Evolutionary conservation across 2,329 filamentous ascomycete genomes (phyloP), one percentile per base, ranked within the genome.

Genomic region (Ophiostoma australiae): DNA sequence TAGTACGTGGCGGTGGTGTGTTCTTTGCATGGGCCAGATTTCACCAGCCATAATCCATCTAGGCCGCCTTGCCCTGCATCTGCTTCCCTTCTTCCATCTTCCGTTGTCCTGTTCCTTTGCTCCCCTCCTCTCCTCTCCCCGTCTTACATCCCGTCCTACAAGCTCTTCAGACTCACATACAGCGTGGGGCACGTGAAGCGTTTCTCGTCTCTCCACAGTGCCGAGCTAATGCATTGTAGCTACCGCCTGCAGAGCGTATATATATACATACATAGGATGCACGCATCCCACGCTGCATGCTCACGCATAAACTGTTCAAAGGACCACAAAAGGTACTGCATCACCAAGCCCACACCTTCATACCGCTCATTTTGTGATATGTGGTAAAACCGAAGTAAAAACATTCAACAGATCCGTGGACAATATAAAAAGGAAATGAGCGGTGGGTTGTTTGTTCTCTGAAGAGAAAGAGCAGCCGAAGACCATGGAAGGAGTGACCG

Each of bases 1-100:
- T 41, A 31, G n/a, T 63, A 63, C 58, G 63, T 39, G 63, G 63
- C 63, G 33, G 63, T 66, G 63, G 63, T 66, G n/a, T 66, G 63
- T 23, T 41, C 63, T 39, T 20, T 66, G 63, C 63, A 66, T 66
- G 37, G 37, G 37, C 17, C 44, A 48, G 10, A 15, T 33, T 20
- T 11, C 23, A 33, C 33, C 17, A 23, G 31, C 61, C 8, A 35
- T 58, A 23, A 10, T 13, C 27, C 52, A 23, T 58, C 23, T 48
- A 58, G 23, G 52, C 52, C 52, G 52, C 23, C 52, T 58, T 23
- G 31, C 52, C 52, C n/a, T 13, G n/a, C n/a, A 27, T n/a, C 58
- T 63, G 13, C 58, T 17, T 33, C 58, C 58, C 58, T 55, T 55
- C 48, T 55, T 63, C 27, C 58, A 33, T 55, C 48, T 55, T 63